Base-by-base conservation (phyloP, 805 yeast species). In the Wilhelminamyces savonicus region DNA sequence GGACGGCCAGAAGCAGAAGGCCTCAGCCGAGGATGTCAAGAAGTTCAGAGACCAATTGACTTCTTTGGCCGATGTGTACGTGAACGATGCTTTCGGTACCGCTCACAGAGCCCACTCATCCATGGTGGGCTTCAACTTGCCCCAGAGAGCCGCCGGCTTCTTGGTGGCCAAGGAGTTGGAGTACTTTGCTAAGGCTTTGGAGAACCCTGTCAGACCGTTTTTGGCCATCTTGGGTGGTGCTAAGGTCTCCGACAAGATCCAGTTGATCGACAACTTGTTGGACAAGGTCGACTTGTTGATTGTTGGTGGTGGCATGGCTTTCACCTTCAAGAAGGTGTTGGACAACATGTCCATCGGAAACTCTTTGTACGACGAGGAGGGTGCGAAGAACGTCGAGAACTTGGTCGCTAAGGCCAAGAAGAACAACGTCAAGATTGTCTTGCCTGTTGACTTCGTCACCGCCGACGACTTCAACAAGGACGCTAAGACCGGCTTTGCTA, bases 81-180 rank as follows among this genome's bases (percentile, higher is more conserved):
- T 92, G 62, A 82, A 92, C 71, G 99, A 92, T 28, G 48, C 48
- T 19, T 92, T 92, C 56, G 98, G 98, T 64, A 92, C 98, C 42
- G 97, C 97, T 35, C 99, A 92, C 82, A 86, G 98, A 76, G 98
- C 98, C 42, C 98, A 92, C 75, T 87, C 97, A 32, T 92, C 98
- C 28, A 90, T 92, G 88, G 99, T 92, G 54, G 99, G 99, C 58
- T 74, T 92, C 51, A 88, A 90, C 50, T 76, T 86, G 52, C 88
- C 94, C 43, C 88, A 86, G 71, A 83, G 92, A 70, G 99, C 97
- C 52, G 82, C 97, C 45, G 99, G 99, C 65, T 94, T 90, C 95
- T 73, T 92, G 54, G 82, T 92, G 84, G 81, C 88, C 60, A 92
- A 92, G 77, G 99, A 92, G 72, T 81, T 92, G 64, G 79, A 80